Conservation (phyloP, 2,329 filamentous ascomycete genomes). For the Talaromyces amestolkiae region DNA sequence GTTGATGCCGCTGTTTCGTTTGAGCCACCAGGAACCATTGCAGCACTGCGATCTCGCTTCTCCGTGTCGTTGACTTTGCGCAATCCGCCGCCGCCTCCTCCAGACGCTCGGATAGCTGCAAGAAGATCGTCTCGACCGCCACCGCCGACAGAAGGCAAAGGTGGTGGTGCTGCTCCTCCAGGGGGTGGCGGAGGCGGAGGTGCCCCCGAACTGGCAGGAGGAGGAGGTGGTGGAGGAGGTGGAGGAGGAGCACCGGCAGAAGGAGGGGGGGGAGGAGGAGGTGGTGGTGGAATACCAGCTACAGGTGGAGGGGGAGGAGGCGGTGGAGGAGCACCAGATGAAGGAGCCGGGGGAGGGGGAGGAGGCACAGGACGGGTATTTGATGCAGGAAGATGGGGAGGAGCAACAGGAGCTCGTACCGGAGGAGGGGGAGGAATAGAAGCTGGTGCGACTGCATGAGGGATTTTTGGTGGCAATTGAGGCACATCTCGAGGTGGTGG, state of each 20-base stretch:
- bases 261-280: slow-evolving; percentile 43
- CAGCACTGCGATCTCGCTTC: slow-evolving; percentile 48
- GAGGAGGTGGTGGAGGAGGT: slow-evolving; percentile 64
- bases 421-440: slow-evolving; percentile 53
- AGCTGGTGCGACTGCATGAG: slow-evolving; percentile 33
- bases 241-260: slow-evolving; percentile 30
- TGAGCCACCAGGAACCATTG: slow-evolving; percentile 49
- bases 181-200: slow-evolving; percentile 43
- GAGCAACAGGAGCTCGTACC: slow-evolving; percentile 39
- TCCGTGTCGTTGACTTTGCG: slow-evolving; percentile 48
- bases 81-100: slow-evolving; percentile 44
- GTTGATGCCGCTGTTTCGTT: slow-evolving; percentile 58
- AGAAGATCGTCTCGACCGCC: slow-evolving; percentile 46
- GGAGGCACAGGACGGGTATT: slow-evolving; percentile 21
- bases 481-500: slow-evolving; percentile 54
- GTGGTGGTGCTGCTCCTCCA: slow-evolving; percentile 44
- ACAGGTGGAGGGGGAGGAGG: slow-evolving; percentile 45
- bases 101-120: slow-evolving; percentile 48
- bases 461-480: slow-evolving; percentile 41
- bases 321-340: slow-evolving; percentile 42
- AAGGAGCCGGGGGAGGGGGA: slow-evolving; percentile 26
- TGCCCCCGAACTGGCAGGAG: slow-evolving; percentile 29
- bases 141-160: slow-evolving; percentile 41
- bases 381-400: slow-evolving; percentile 42
- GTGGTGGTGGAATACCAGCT: slow-evolving; percentile 35